phyloP scores from a whole-genome alignment of 179 eudicot genomes.

The Vitellaria paradoxa region DNA sequence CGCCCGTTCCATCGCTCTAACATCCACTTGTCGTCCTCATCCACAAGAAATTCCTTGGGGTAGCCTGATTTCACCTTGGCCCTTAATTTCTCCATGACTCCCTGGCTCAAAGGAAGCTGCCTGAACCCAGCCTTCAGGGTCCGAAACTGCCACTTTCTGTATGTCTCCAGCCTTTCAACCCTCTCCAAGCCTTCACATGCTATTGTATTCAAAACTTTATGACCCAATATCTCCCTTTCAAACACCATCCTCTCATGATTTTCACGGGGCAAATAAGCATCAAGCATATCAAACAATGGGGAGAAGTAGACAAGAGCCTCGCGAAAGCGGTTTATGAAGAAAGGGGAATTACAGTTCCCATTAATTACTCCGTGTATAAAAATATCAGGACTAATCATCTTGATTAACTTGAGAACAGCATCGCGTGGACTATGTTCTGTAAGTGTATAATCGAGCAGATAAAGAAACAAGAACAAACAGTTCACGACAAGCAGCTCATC shows the following conservation, averaged over 20 bases:
- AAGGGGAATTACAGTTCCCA: constrained; percentile 41
- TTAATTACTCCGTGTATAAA: constrained; percentile 30
- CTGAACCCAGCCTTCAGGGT: constrained; percentile 35
- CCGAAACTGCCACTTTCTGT: constrained; percentile 49
- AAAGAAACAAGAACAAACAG: constrained; percentile 15
- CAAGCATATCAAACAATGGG: constrained; percentile 31
- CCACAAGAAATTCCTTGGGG: constrained; percentile 40
- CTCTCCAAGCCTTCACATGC: constrained; percentile 58
- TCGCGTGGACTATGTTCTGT: constrained; percentile 34
- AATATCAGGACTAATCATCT: constrained; percentile 30
- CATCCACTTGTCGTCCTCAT: constrained; percentile 39
- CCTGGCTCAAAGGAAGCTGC: constrained; percentile 33
- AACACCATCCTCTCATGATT: constrained; percentile 34
- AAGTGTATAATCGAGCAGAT: constrained; percentile 21
- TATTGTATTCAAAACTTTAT: constrained; percentile 39
- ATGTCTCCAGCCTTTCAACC: constrained; percentile 50
- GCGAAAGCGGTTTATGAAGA: constrained; percentile 34
- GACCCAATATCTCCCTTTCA: constrained; percentile 39
- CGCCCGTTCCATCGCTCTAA: constrained; percentile 56
- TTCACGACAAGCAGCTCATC: constrained; percentile 40
- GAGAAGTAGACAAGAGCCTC: constrained; percentile 41
- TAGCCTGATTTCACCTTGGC: constrained; percentile 34
- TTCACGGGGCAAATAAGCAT: constrained; percentile 35
- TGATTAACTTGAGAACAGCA: constrained; percentile 30
- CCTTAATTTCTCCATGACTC: constrained; percentile 28